Conservation (phyloP, 306 rosid species). For the Fagus sylvatica region DNA sequence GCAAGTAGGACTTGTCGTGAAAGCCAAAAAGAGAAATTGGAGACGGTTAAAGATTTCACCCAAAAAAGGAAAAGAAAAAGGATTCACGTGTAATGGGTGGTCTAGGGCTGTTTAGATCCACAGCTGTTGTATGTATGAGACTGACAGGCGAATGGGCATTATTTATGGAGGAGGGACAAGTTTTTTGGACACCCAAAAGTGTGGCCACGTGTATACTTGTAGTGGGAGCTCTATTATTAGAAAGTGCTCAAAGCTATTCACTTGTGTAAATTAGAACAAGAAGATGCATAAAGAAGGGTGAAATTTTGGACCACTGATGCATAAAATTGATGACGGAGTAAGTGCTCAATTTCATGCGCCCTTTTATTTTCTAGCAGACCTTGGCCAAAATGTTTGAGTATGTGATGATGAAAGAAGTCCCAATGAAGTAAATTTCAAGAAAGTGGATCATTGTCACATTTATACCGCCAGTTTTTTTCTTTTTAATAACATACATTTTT, state of each 20-base stretch:
- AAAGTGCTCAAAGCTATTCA: slow-evolving; percentile 3
- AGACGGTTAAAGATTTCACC: slow-evolving; percentile 16
- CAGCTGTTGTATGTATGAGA: slow-evolving; percentile 7
- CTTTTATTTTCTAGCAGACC: too few relatives aligned
- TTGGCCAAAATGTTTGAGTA: too few relatives aligned
- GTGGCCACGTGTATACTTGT: background rate
- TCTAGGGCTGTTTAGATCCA: slow-evolving; percentile 23
- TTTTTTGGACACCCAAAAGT: background rate
- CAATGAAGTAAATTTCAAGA: too few relatives aligned
- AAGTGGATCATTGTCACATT: too few relatives aligned
- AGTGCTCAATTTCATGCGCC: too few relatives aligned
- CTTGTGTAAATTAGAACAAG: too few relatives aligned
- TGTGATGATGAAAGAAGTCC: too few relatives aligned
- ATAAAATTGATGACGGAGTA: too few relatives aligned
- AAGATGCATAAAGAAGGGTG: too few relatives aligned
- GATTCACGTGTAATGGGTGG: slow-evolving; percentile 30
- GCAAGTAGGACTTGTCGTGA: slow-evolving; percentile 11
- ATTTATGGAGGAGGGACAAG: background rate
- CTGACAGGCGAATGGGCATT: slow-evolving; percentile 21
- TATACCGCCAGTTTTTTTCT: too few relatives aligned
- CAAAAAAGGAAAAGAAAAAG: background rate
- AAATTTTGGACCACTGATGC: too few relatives aligned
- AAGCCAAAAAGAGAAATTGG: slow-evolving; percentile 1
- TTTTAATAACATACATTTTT: too few relatives aligned
- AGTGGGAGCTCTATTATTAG: background rate